Conservation (phyloP, 495 filamentous ascomycete genomes). For the Trichoderma asperelloides region DNA sequence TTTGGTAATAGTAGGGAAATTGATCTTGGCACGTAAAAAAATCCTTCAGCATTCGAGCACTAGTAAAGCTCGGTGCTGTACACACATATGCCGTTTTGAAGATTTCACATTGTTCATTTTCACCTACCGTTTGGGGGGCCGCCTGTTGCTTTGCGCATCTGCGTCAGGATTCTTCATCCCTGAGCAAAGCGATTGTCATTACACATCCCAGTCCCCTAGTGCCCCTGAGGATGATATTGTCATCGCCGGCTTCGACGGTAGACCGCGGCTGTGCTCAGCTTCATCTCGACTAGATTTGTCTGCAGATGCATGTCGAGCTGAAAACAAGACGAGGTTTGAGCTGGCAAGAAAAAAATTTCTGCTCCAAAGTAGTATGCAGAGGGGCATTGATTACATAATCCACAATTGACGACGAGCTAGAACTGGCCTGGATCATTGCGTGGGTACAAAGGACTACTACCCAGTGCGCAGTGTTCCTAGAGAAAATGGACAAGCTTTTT, state of each 20-base stretch:
- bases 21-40: slow-evolving; percentile 87
- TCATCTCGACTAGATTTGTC: not conserved
- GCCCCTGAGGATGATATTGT: not conserved
- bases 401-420: not conserved
- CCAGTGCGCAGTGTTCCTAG: no score
- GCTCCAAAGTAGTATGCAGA: not conserved
- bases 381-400: slow-evolving; percentile 3
- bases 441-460: no score
- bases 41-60: slow-evolving; percentile 94
- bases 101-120: not conserved
- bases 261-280: not conserved
- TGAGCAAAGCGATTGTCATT: not conserved
- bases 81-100: slow-evolving; percentile 85
- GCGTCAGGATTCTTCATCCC: not conserved
- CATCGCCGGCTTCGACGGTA: not conserved
- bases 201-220: not conserved
- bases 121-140: not conserved
- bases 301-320: not conserved
- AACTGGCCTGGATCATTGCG: no score
- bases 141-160: not conserved
- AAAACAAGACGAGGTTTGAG: not conserved
- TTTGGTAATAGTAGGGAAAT: slow-evolving; percentile 85
- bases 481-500: no score
- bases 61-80: slow-evolving; percentile 76
- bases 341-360: not conserved